These are phyloP conservation scores for Curvularia eragrostidis DNA, from an alignment of 2,329 filamentous ascomycete species.

Conservation along the genomic window DNA sequence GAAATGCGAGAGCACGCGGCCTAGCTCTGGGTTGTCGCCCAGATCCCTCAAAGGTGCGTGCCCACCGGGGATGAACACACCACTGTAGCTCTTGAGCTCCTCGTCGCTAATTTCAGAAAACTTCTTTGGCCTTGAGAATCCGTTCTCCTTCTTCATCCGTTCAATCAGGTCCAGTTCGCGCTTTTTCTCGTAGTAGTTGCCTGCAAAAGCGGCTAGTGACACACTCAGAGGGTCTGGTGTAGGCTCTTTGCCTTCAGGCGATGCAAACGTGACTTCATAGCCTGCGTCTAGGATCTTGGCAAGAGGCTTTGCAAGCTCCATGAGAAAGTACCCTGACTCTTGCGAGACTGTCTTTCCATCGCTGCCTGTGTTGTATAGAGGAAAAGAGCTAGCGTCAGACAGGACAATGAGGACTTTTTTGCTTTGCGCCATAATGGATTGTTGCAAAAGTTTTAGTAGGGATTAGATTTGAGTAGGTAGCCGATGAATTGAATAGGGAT, in stretches of 20 bases:
- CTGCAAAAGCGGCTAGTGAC: conserved; percentile 53
- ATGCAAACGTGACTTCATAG: conserved; percentile 57
- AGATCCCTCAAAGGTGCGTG: conserved; percentile 55
- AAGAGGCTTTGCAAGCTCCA: conserved; percentile 44
- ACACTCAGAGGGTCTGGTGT: conserved; percentile 53
- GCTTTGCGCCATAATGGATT: conserved; percentile 34
- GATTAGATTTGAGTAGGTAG: not conserved
- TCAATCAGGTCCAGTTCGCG: conserved; percentile 53
- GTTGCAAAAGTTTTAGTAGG: not conserved
- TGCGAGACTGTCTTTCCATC: conserved; percentile 37
- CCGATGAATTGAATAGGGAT: not conserved
- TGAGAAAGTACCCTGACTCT: conserved; percentile 42
- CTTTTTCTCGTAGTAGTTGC: conserved; percentile 55
- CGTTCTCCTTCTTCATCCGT: conserved; percentile 56
- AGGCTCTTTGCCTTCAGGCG: conserved; percentile 53
- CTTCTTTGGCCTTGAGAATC: conserved; percentile 49
- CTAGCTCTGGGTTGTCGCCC: conserved; percentile 52
- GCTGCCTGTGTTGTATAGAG: conserved; percentile 34
- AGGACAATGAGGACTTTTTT: conserved; percentile 57
- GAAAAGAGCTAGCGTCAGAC: conserved; percentile 52
- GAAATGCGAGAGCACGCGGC: conserved; percentile 53
- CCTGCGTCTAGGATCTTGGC: conserved; percentile 38
- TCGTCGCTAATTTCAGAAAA: conserved; percentile 52
- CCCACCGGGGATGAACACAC: conserved; percentile 56
- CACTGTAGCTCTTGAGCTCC: conserved; percentile 50